Evolutionary conservation across 2,329 filamentous ascomycete species (phyloP).

Genomic region (Albifimbria verrucaria): DNA sequence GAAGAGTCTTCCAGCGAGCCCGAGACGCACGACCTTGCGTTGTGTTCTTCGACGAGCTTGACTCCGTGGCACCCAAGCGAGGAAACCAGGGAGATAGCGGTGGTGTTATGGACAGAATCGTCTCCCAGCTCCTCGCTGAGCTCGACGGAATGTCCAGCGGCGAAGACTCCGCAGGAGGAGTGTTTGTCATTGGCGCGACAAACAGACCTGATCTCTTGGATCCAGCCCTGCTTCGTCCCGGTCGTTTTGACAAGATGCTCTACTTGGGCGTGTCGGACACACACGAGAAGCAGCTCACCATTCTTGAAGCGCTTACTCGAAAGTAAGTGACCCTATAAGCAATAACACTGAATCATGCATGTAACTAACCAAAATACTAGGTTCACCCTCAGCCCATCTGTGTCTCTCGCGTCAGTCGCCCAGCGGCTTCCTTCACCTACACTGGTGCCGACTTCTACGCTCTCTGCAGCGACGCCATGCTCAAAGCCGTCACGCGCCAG

Average conservation of each 20-base stretch:
- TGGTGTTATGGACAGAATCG: slow-evolving; percentile 97
- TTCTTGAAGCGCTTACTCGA: slow-evolving; percentile 87
- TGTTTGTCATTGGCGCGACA: slow-evolving; percentile 95
- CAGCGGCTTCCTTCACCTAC: slow-evolving; percentile 83
- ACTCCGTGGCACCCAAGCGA: slow-evolving; percentile 91
- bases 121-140: slow-evolving; percentile 90
- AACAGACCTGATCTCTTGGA: slow-evolving; percentile 93
- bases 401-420: slow-evolving; percentile 74
- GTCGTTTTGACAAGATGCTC: slow-evolving; percentile 96
- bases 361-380: slow-evolving; percentile 38
- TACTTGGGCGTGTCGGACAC: slow-evolving; percentile 96
- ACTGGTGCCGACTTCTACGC: slow-evolving; percentile 97
- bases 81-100: slow-evolving; percentile 97
- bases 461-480: slow-evolving; percentile 95
- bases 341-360: no score
- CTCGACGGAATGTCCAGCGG: slow-evolving; percentile 97
- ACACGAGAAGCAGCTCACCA: slow-evolving; percentile 92
- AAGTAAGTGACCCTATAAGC: slow-evolving; percentile 61
- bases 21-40: slow-evolving; percentile 83
- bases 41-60: slow-evolving; percentile 91
- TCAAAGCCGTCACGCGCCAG: slow-evolving; percentile 94
- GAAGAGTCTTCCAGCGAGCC: slow-evolving; percentile 82
- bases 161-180: slow-evolving; percentile 78
- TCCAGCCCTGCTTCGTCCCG: slow-evolving; percentile 82
- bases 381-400: slow-evolving; percentile 77